Conservation (phyloP, 495 filamentous ascomycete species). For the Talaromyces thailandensis region DNA sequence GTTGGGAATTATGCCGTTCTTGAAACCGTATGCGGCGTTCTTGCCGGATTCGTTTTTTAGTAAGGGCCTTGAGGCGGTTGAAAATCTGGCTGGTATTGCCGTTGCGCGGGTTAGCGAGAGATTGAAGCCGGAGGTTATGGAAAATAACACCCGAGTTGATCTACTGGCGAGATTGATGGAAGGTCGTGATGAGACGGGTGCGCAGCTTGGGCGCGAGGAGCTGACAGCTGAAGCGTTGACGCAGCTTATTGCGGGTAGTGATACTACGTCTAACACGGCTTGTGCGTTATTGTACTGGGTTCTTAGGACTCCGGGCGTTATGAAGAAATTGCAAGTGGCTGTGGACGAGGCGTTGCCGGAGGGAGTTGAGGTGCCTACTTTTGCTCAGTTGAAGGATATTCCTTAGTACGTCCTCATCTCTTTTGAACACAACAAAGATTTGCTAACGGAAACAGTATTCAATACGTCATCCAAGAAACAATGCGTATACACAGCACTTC, state of each 20-base stretch:
- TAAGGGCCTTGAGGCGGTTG: constrained; percentile 38
- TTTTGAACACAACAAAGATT: neutral
- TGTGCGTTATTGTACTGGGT: constrained; percentile 80
- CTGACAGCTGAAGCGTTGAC: constrained; percentile 83
- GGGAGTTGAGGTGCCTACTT: constrained; percentile 54
- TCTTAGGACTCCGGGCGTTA: constrained; percentile 58
- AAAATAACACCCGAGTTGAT: constrained; percentile 57
- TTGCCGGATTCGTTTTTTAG: constrained; percentile 45
- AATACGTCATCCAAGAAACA: constrained; percentile 78
- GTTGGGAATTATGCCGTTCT: constrained; percentile 33
- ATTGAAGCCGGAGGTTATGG: constrained; percentile 52
- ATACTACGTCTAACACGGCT: constrained; percentile 83
- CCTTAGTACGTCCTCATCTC: constrained; percentile 44
- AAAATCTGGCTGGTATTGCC: constrained; percentile 53
- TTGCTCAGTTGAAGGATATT: constrained; percentile 64
- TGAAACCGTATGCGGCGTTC: constrained; percentile 43
- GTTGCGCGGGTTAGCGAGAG: constrained; percentile 71
- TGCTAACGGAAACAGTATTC: constrained; percentile 33
- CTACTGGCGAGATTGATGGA: constrained; percentile 80
- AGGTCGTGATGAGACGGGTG: constrained; percentile 70
- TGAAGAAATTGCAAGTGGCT: constrained; percentile 60
- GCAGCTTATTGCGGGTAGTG: constrained; percentile 83
- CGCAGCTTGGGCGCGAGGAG: constrained; percentile 64
- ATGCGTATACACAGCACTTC: constrained; percentile 87
- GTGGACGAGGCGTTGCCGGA: constrained; percentile 61